phyloP scores from a whole-genome alignment of 78 protist species.

The Protostelium mycophagum region DNA sequence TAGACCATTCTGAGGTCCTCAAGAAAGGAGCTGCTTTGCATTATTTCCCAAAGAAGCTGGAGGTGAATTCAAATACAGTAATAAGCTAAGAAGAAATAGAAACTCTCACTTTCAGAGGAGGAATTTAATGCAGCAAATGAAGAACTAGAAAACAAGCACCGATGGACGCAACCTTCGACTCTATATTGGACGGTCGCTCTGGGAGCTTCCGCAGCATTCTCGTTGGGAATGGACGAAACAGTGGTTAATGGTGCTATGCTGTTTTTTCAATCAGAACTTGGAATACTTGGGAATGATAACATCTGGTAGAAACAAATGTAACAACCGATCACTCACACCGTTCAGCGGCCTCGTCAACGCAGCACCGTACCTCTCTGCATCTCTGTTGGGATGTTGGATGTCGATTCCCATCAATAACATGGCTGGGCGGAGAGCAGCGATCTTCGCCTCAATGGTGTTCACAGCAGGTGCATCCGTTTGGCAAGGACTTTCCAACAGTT shows the following conservation, averaged over 20 bases:
- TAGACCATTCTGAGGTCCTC: not conserved
- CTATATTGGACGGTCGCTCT: not conserved
- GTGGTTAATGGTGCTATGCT: not conserved
- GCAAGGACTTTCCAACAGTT: not conserved
- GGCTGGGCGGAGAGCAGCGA: not conserved
- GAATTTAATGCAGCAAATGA: not conserved
- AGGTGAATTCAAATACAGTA: not conserved
- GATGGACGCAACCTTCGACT: not conserved
- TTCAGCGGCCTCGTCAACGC: not conserved
- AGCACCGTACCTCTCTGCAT: not conserved
- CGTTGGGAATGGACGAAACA: not conserved
- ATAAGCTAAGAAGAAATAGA: not conserved
- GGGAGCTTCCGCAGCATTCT: not conserved
- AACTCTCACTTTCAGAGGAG: not conserved
- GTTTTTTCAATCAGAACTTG: not conserved
- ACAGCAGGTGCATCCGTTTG: not conserved
- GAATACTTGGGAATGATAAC: not conserved
- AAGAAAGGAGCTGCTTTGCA: not conserved
- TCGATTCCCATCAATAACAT: not conserved
- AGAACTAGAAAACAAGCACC: not conserved
- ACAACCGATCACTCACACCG: too few relatives aligned
- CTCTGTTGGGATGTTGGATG: not conserved
- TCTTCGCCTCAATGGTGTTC: not conserved
- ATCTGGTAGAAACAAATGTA: not conserved
- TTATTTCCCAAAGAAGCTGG: not conserved